Base-by-base conservation (phyloP, 225 moss, liverwort and hornwort species). In the Sphagnum contortum region DNA sequence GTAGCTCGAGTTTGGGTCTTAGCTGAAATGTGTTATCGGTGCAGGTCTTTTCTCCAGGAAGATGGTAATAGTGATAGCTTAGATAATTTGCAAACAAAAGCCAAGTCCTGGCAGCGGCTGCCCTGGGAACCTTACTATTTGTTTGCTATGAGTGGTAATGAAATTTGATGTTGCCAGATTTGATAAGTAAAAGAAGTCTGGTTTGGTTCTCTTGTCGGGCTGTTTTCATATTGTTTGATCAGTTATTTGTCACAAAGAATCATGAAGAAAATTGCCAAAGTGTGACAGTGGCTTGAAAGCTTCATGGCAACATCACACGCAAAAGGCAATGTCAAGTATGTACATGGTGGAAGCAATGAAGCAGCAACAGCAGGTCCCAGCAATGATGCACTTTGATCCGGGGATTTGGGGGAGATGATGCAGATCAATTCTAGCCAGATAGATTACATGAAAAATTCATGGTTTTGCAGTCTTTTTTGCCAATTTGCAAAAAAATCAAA, bases 371-470 rank as follows among this genome's bases (percentile, higher is more conserved):
- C 50, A 90, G 2, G 92, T 92, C 11, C 86, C 86, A 0, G 90
- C 88, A 0, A 73, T 87, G 49, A 47, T 92, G 0, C 96, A 96
- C 44, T 63, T 87, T 50, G 87, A 90, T 46, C 66, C 49, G 56
- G 70, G 51, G 4, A 69, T 92, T 2, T 96, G 96, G 96, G 29
- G 96, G 96, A 6, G 83, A 84, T 1, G 83, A 92, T 67, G 92
- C 83, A 8, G 84, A 85, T 12, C 70, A 90, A 5, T 96, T 88
- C 57, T 61, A 45, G 63, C 96, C 96, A 2, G 84, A 79, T n/a
- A 90, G 92, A 59, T 96, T 96, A 83, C 83, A 60, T 61, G 80
- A 60, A 92, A 90, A 65, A 86, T 81, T 66, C 95, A 92, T 4
- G 90, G 90, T 56, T 70, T 88, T 0, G 73, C 87, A 3, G 88